These are phyloP conservation scores for Galeopsis tetrahit DNA, from an alignment of 257 asterid genomes.

Conservation along the genomic window DNA sequence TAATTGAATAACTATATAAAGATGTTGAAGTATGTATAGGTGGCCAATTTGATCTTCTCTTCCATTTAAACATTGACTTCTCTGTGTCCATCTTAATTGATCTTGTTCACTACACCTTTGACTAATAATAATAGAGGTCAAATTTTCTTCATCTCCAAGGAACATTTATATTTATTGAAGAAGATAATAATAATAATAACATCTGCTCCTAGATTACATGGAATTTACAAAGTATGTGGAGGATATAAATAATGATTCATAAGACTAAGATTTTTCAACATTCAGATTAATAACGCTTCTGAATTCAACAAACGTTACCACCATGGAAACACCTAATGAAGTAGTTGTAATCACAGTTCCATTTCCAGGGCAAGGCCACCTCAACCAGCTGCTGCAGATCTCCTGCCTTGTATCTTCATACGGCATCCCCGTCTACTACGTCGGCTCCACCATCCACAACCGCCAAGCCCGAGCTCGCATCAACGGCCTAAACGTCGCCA, in stretches of 20 bases:
- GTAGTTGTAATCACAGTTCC: conserved; percentile 46
- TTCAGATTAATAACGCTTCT: too few relatives aligned
- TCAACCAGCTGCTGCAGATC: conserved; percentile 53
- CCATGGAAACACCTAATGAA: conserved; percentile 13
- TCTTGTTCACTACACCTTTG: too few relatives aligned
- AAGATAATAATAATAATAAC: too few relatives aligned
- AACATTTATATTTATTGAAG: too few relatives aligned
- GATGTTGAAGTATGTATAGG: too few relatives aligned
- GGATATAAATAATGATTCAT: not conserved
- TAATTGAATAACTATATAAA: too few relatives aligned
- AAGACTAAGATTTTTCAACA: too few relatives aligned
- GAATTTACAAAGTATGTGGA: too few relatives aligned
- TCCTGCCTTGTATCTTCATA: conserved; percentile 41
- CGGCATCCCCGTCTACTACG: conserved; percentile 44
- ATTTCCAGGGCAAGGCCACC: conserved; percentile 52
- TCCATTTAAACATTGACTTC: not conserved
- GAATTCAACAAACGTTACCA: not conserved
- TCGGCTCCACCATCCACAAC: conserved; percentile 36
- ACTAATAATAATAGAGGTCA: not conserved
- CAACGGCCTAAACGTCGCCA: conserved; percentile 31
- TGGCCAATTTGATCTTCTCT: conserved; percentile 1
- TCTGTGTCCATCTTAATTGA: not conserved
- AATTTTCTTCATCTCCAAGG: too few relatives aligned
- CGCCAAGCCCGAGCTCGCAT: conserved; percentile 41
- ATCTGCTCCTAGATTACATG: too few relatives aligned